Percentiles rank a stretch among this genome's conserved stretches.
phyloP scores from a whole-genome alignment of 148 eudicot species.

The Suaeda aralocaspica region DNA sequence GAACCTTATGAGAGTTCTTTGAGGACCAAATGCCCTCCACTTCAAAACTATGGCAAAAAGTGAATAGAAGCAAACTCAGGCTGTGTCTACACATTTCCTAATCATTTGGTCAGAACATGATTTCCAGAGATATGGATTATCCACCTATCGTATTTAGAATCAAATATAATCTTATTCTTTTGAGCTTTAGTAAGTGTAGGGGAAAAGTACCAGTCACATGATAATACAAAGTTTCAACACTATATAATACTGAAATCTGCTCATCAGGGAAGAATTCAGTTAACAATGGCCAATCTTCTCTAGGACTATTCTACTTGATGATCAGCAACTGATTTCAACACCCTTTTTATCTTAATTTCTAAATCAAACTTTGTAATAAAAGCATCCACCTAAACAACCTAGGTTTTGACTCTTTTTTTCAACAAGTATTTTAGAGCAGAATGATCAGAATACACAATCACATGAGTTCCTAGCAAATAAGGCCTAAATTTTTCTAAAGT shows the following conservation, averaged over 20 bases:
- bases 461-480: slow-evolving; percentile 1
- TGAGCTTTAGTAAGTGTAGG: neutral
- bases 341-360: neutral
- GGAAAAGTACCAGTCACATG: slow-evolving; percentile 6
- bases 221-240: neutral
- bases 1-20: neutral
- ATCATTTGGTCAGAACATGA: neutral
- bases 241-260: neutral
- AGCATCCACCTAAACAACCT: neutral
- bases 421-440: neutral
- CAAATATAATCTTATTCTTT: neutral
- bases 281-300: neutral
- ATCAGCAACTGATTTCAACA: neutral
- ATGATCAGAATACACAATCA: neutral
- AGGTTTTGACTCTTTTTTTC: slow-evolving; percentile 1
- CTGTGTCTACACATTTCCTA: neutral
- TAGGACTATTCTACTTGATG: slow-evolving; percentile 6
- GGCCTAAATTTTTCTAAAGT: slow-evolving; percentile 10
- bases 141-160: neutral
- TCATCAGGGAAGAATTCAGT: slow-evolving; percentile 13
- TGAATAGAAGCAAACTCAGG: neutral
- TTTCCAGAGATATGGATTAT: neutral
- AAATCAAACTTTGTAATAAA: neutral
- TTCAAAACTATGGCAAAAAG: neutral
- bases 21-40: neutral